These are phyloP conservation scores for Sorghum bicolor DNA, from an alignment of 176 grass and related monocot genomes.

Conservation along the genomic window DNA sequence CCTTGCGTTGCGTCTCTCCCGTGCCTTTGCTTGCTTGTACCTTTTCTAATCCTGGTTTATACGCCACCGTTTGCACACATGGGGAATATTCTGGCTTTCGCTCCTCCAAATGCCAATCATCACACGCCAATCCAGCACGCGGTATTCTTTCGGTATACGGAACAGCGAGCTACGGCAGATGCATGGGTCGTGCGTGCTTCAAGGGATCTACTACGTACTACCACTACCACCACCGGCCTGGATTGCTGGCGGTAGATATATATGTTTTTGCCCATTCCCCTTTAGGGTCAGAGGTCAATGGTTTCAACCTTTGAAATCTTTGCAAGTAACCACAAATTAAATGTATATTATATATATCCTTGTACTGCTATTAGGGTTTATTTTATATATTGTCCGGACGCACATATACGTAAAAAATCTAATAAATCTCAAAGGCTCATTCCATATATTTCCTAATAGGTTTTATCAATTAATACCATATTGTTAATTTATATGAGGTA, in stretches of 20 bases:
- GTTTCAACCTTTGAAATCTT: not conserved
- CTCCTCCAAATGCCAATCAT: conserved; percentile 24
- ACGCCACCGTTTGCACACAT: conserved; percentile 41
- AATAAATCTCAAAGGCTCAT: too few relatives aligned
- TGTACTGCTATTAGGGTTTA: too few relatives aligned
- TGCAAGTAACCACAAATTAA: not conserved
- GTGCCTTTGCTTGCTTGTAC: not conserved
- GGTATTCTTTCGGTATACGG: conserved; percentile 38
- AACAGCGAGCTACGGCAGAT: conserved; percentile 17
- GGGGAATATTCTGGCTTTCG: conserved; percentile 37
- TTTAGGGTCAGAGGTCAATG: not conserved
- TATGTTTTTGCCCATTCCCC: not conserved
- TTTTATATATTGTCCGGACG: too few relatives aligned
- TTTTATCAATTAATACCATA: too few relatives aligned
- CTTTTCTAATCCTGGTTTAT: conserved; percentile 15
- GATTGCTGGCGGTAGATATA: not conserved
- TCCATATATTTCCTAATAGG: too few relatives aligned
- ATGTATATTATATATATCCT: too few relatives aligned
- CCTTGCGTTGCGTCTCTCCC: not conserved
- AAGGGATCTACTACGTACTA: conserved; percentile 2
- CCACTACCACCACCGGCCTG: not conserved
- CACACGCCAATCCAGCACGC: conserved; percentile 18
- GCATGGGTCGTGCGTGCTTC: not conserved
- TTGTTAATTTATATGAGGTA: too few relatives aligned
- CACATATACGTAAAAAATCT: not conserved